Evolutionary conservation across 768 basidiomycete species (phyloP).

Genomic region (Tylopilus plumbeoviolaceoides): DNA sequence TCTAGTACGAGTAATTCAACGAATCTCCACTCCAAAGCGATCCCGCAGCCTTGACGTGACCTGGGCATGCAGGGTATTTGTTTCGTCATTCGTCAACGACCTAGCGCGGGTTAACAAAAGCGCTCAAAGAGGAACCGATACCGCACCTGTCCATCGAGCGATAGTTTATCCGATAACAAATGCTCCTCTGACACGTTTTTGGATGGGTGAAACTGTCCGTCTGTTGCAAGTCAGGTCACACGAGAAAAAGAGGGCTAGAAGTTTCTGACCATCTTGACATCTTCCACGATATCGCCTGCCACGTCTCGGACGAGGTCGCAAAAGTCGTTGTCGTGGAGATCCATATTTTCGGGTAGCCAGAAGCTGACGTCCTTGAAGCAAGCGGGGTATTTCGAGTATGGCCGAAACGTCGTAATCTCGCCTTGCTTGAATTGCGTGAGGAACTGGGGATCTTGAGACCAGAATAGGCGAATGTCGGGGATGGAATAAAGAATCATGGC

Average conservation of each 20-base stretch:
- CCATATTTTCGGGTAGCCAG: slow-evolving; percentile 63
- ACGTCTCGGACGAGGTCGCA: slow-evolving; percentile 92
- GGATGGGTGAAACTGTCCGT: slow-evolving; percentile 91
- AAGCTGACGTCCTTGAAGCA: slow-evolving; percentile 96
- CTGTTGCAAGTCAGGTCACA: slow-evolving; percentile 39
- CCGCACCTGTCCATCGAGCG: slow-evolving; percentile 90
- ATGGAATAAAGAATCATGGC: slow-evolving; percentile 97
- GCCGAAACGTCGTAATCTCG: slow-evolving; percentile 75
- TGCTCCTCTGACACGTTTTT: slow-evolving; percentile 72
- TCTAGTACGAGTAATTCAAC: slow-evolving; percentile 51
- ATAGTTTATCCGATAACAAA: slow-evolving; percentile 91
- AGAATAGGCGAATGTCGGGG: slow-evolving; percentile 97
- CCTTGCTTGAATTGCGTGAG: slow-evolving; percentile 78
- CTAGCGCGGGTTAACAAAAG: slow-evolving; percentile 35
- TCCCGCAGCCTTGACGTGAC: slow-evolving; percentile 54
- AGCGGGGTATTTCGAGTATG: slow-evolving; percentile 90
- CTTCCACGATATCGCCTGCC: slow-evolving; percentile 89
- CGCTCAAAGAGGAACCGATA: neutral
- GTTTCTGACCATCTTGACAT: slow-evolving; percentile 70
- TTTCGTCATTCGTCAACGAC: slow-evolving; percentile 85
- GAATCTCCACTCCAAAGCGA: slow-evolving; percentile 81
- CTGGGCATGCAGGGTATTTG: slow-evolving; percentile 70
- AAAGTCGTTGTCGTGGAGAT: slow-evolving; percentile 92
- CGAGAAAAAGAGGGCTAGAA: neutral
- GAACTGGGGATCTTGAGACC: slow-evolving; percentile 89